These are phyloP conservation scores for Phaseolus lunatus DNA, from an alignment of 306 rosid genomes.

Conservation along the genomic window DNA sequence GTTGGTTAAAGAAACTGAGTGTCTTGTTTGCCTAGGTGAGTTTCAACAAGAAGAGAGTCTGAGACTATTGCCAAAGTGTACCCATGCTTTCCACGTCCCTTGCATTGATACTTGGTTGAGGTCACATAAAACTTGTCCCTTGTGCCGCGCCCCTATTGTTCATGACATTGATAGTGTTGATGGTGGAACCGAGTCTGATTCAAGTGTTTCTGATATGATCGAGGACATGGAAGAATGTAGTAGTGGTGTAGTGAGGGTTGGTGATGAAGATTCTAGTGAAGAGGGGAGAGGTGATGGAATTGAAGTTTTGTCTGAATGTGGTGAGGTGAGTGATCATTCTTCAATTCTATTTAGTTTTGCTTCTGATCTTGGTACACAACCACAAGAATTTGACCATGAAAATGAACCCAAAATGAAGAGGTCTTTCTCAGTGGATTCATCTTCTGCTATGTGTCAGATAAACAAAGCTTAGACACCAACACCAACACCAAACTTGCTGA, in stretches of 20 bases:
- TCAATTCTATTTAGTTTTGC: not conserved
- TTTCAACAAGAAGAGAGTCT: conserved; percentile 21
- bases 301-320: not conserved
- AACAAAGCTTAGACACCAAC: not conserved
- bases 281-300: not conserved
- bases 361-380: not conserved
- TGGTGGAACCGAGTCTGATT: not conserved
- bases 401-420: not conserved
- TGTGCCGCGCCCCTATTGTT: not conserved
- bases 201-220: not conserved
- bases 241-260: not conserved
- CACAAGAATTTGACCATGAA: not conserved
- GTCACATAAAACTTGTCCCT: not conserved
- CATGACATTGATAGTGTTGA: not conserved
- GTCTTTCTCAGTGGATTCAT: not conserved
- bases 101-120: conserved; percentile 26
- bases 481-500: not conserved
- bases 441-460: not conserved
- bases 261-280: not conserved
- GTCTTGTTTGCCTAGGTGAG: conserved; percentile 20
- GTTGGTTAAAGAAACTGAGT: not conserved
- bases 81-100: not conserved
- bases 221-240: not conserved
- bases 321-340: not conserved
- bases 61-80: conserved; percentile 1